These are phyloP conservation scores for Solanum ossicruentum DNA, from an alignment of 257 asterid species.

Conservation along the genomic window DNA sequence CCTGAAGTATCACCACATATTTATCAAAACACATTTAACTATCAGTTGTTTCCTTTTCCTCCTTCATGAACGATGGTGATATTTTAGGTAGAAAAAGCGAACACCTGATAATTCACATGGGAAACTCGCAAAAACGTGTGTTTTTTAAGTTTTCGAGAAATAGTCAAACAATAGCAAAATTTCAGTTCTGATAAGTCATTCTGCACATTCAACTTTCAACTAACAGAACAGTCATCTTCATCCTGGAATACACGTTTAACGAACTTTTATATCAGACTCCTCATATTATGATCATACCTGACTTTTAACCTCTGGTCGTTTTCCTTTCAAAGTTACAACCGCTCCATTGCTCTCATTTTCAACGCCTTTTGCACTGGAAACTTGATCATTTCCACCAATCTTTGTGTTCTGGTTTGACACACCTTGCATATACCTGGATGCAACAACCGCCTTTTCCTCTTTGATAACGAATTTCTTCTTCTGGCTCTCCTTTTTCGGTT, in stretches of 20 bases:
- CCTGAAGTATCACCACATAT: too few relatives aligned
- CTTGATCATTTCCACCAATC: conserved; percentile 21
- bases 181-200: neutral
- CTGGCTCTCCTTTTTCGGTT: conserved; percentile 17
- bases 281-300: too few relatives aligned
- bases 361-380: neutral
- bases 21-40: neutral
- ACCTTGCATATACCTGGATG: conserved; percentile 83
- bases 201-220: neutral
- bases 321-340: conserved; percentile 17
- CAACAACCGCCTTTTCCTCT: conserved; percentile 64
- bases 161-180: neutral
- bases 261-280: neutral
- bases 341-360: conserved; percentile 22
- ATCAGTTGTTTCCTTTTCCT: neutral
- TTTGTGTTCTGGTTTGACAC: conserved; percentile 8
- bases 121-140: neutral
- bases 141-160: neutral
- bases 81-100: neutral
- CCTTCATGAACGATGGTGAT: neutral
- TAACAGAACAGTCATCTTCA: neutral
- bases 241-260: neutral
- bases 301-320: conserved; percentile 41
- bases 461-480: conserved; percentile 48
- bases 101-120: neutral